Percentiles rank a stretch among this genome's conserved stretches.
Conservation (phyloP, 805 yeast species). For the Yarrowia hollandica region DNA sequence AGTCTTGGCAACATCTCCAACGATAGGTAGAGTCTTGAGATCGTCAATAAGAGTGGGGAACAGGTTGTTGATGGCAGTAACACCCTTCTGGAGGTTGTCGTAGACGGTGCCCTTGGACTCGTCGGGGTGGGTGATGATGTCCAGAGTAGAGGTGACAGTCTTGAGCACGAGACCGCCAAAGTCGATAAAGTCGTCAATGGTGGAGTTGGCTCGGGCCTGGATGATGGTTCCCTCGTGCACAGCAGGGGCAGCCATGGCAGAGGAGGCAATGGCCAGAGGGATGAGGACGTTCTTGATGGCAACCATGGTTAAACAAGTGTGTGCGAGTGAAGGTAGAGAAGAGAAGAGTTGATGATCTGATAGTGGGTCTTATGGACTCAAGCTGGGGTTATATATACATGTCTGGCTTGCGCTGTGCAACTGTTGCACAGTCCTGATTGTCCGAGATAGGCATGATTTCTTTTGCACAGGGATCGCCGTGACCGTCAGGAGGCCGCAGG, state of each 20-base stretch:
- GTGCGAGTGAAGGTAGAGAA: neutral
- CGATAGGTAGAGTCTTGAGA: constrained; percentile 21
- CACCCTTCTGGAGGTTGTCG: constrained; percentile 23
- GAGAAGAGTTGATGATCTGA: neutral
- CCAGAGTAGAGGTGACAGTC: constrained; percentile 10
- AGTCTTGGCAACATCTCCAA: constrained; percentile 10
- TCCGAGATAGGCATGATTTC: constrained; percentile 20
- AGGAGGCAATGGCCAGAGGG: constrained; percentile 19
- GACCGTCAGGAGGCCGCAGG: constrained; percentile 20
- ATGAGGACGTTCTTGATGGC: constrained; percentile 16
- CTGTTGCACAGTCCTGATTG: constrained; percentile 2
- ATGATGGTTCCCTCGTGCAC: neutral
- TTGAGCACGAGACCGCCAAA: constrained; percentile 13
- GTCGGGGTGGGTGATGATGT: constrained; percentile 17
- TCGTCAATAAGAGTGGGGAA: constrained; percentile 19
- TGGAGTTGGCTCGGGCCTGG: constrained; percentile 13
- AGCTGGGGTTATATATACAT: neutral
- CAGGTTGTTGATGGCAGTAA: constrained; percentile 2
- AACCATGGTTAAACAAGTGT: neutral
- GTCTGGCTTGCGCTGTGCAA: neutral
- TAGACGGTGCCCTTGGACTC: constrained; percentile 15
- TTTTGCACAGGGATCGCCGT: constrained; percentile 1
- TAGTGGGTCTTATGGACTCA: no score
- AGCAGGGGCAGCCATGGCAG: constrained; percentile 4
- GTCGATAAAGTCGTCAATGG: constrained; percentile 8